Evolutionary conservation across 1,284 basidiomycete genomes (phyloP).

Genomic region (Microbotryomycetes sp.): DNA sequence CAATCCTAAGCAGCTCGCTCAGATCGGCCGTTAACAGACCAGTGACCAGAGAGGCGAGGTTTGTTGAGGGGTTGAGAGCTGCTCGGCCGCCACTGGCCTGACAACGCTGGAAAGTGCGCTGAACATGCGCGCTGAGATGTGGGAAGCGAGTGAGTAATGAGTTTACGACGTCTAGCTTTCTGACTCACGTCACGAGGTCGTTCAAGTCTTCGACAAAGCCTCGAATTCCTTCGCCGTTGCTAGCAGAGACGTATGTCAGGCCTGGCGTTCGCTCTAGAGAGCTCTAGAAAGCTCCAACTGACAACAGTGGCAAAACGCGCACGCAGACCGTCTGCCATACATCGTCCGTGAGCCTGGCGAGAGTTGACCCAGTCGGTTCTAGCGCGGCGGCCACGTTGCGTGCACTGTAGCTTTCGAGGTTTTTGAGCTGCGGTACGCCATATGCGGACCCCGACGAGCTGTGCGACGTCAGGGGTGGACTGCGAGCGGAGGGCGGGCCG

Average conservation of each 20-base stretch:
- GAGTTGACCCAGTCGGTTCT: conserved; percentile 10
- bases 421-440: background rate
- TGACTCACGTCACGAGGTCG: conserved; percentile 52
- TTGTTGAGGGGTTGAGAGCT: conserved; percentile 2
- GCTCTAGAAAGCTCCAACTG: too few species aligned
- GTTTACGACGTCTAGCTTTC: background rate
- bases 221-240: conserved; percentile 78
- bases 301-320: conserved; percentile 29
- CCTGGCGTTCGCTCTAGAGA: too few species aligned
- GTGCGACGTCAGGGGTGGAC: background rate
- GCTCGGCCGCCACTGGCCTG: conserved; percentile 31
- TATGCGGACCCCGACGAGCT: background rate
- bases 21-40: conserved; percentile 66
- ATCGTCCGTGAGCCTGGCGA: conserved; percentile 13
- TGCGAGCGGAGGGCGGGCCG: background rate
- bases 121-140: conserved; percentile 53
- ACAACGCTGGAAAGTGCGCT: conserved; percentile 43
- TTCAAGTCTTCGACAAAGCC: conserved; percentile 89
- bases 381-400: conserved; percentile 23
- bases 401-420: conserved; percentile 16
- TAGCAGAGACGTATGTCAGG: background rate
- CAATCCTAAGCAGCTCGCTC: conserved; percentile 69
- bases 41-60: conserved; percentile 38
- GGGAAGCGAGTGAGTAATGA: conserved; percentile 12
- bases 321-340: conserved; percentile 32